These are phyloP conservation scores for Pleurotus platypus DNA, from an alignment of 768 basidiomycete species.

Conservation along the genomic window DNA sequence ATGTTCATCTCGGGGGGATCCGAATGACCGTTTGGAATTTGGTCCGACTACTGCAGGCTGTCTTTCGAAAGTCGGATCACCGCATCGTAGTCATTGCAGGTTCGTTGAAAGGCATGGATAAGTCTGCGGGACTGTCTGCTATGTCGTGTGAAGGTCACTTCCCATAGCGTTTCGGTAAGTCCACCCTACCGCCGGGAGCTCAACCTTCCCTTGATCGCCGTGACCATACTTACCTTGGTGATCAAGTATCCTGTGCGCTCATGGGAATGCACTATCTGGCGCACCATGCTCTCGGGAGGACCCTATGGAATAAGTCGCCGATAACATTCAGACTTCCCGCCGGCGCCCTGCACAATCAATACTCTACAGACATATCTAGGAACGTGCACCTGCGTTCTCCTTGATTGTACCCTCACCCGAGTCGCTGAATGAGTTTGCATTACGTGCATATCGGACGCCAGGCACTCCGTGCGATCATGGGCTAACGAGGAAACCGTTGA, in stretches of 20 bases:
- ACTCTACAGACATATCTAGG: not conserved
- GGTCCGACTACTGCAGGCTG: too few relatives aligned
- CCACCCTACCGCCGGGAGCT: conserved; percentile 5
- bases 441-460: not conserved
- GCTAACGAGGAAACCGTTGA: not conserved
- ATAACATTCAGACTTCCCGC: conserved; percentile 9
- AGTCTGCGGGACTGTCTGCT: too few relatives aligned
- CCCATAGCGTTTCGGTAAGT: not conserved
- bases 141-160: too few relatives aligned
- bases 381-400: not conserved
- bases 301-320: conserved; percentile 1
- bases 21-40: too few relatives aligned
- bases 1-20: too few relatives aligned
- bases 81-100: too few relatives aligned
- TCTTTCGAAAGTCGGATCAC: too few relatives aligned
- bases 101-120: too few relatives aligned
- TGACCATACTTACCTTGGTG: not conserved
- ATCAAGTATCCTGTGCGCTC: not conserved
- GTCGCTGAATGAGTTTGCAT: not conserved
- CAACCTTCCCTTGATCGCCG: conserved; percentile 4
- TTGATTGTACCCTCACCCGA: not conserved
- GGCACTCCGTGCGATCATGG: not conserved
- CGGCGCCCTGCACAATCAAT: conserved; percentile 3
- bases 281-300: not conserved
- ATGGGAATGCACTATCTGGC: not conserved